Base-by-base conservation (phyloP, 1,284 basidiomycete species). In the Marasmius fiardii region DNA sequence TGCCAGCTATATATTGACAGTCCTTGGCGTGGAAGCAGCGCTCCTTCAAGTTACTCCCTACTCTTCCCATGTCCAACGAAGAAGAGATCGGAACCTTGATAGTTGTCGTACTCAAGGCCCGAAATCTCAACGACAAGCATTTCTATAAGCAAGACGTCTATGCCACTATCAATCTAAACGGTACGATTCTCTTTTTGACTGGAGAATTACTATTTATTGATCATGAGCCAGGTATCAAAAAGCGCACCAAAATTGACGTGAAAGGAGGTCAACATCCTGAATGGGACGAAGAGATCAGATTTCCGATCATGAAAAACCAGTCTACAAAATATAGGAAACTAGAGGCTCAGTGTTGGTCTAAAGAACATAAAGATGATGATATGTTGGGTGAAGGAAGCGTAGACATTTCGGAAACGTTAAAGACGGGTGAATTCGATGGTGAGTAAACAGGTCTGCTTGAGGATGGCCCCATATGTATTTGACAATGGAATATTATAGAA, bases 121-220 rank as follows among this genome's bases (percentile, higher is more conserved):
- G 76, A 58, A 83, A 91, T 64, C 75, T 91, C 18, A 80, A 80
- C 58, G 83, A 88, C 68, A 86, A 83, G 55, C 86, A 87, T 61
- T 85, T 91, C 66, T 86, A 85, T 70, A 91, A 91, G 65, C 88
- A 90, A 65, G 85, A 89, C 68, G 87, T 83, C 16, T 90, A 81
- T 63, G 80, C 80, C 0, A 75, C 84, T 63, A 71, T 70, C 1
- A 67, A 70, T 14, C 63, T 85, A 23, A 74, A 76, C 71, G 76
- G 78, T 73, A 55, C 53, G 67, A 10, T 48, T 53, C 41, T 35
- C 44, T 55, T 18, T 35, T 28, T 44, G 18, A 44, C 53, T n/a
- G 43, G n/a, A 28, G 50, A 51, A 23, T 55, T 18, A 51, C n/a
- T 52, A 45, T 41, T 26, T 37, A 37, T 58, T 43, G 53, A 51